Evolutionary conservation across 495 filamentous ascomycete species (phyloP), one percentile per base, ranked within the genome.

Genomic region (Talaromyces adpressus): DNA sequence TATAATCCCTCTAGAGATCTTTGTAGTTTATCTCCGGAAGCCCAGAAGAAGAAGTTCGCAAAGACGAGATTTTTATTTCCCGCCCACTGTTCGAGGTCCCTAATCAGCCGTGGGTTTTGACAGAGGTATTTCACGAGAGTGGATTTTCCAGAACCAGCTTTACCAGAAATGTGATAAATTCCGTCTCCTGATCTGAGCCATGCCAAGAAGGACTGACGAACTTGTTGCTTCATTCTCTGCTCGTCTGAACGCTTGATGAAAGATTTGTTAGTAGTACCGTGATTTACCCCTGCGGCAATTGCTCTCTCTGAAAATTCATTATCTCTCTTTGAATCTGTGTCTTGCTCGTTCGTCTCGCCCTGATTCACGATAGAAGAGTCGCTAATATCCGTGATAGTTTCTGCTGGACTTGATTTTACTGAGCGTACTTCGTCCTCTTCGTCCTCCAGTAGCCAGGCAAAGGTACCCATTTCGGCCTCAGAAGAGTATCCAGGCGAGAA

Each of bases 131-230:
- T 79, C 75, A 79, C 74, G 12, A 79, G 52, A 0, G 78, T 81
- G 36, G 75, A 78, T 60, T 82, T 82, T 0, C 79, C 79, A 1
- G 71, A 71, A 9, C 77, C 79, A 20, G 78, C 63, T 64, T 79
- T 81, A 1, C 79, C 79, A 14, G 56, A 65, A 7, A 81, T 66
- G 74, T 75, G 79, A 64, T 74, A 81, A 0, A 74, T 51, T 7
- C 67, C 65, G 25, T 64, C n/a, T 23, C 51, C 51, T 14, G 51
- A 23, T 29, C 22, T 29, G 25, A 54, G 51, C 51, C 22, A 54
- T 14, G 12, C 25, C 20, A 14, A 25, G 12, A 54, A 54, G 12
- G 51, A 54, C 51, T 6, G 18, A 52, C 39, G 22, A 29, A 29
- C 22, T 54, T 29, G 8, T 25, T 29, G 22, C 51, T 49, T 49